Conservation (phyloP, 768 basidiomycete genomes). For the Pulveroboletus sp. region DNA sequence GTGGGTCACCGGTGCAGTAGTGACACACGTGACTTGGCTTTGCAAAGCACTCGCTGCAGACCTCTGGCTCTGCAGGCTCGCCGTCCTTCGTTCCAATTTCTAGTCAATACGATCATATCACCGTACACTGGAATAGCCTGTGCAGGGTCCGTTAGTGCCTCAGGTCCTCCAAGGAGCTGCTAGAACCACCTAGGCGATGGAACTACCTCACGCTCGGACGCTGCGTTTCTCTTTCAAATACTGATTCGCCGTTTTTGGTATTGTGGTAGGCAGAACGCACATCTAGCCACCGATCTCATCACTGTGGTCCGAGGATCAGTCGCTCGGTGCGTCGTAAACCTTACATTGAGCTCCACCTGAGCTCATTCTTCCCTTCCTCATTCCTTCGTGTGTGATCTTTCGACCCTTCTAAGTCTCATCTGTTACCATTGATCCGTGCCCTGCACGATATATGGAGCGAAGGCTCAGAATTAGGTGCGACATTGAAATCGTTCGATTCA, state of each 20-base stretch:
- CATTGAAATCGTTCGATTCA: background rate
- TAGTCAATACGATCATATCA: background rate
- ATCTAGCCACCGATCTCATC: background rate
- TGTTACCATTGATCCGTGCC: background rate
- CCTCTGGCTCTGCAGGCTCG: too few relatives aligned
- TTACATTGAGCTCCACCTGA: constrained; percentile 1
- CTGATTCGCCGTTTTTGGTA: background rate
- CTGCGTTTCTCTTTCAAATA: constrained; percentile 6
- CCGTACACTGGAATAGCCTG: background rate
- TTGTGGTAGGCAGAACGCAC: background rate
- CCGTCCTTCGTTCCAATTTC: too few relatives aligned
- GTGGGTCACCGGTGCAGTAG: too few relatives aligned
- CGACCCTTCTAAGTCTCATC: background rate
- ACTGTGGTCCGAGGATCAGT: constrained; percentile 13
- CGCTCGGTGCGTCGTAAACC: background rate
- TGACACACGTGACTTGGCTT: too few relatives aligned
- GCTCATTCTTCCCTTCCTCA: background rate
- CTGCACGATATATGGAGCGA: background rate
- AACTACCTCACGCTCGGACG: background rate
- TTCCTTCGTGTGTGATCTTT: background rate
- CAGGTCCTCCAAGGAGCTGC: background rate
- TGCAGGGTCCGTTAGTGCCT: background rate
- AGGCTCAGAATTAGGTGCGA: background rate
- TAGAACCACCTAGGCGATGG: background rate
- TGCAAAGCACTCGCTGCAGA: too few relatives aligned